These are phyloP conservation scores for Diaporthe sp. DNA, from an alignment of 2,329 filamentous ascomycete species.

Conservation along the genomic window DNA sequence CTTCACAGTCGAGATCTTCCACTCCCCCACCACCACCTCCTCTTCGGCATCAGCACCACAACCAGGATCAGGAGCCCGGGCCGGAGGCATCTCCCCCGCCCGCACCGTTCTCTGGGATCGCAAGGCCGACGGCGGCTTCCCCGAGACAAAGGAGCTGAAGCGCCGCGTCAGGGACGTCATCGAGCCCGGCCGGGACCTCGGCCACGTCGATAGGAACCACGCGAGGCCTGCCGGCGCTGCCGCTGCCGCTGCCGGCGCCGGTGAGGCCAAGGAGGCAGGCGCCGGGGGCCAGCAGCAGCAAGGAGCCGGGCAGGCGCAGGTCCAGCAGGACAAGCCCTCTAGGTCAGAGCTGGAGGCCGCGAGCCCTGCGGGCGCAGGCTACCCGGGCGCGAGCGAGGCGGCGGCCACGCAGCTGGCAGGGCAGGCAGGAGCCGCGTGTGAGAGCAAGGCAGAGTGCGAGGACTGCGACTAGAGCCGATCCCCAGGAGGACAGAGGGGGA, in stretches of 20 bases:
- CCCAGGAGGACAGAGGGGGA: neutral
- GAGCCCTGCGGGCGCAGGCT: conserved; percentile 36
- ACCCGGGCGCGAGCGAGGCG: conserved; percentile 36
- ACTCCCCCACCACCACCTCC: conserved; percentile 43
- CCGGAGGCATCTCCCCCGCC: conserved; percentile 46
- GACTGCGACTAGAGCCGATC: conserved; percentile 28
- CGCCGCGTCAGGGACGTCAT: conserved; percentile 85
- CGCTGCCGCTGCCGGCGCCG: neutral
- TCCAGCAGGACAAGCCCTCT: conserved; percentile 16
- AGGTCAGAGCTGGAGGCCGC: conserved; percentile 32
- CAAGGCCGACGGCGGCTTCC: conserved; percentile 88
- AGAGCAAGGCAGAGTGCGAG: conserved; percentile 36
- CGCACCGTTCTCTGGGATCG: conserved; percentile 84
- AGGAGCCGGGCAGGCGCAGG: neutral
- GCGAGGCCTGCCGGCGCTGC: neutral
- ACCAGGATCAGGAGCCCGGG: neutral
- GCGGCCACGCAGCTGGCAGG: conserved; percentile 24
- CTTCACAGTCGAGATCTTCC: conserved; percentile 80
- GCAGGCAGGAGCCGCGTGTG: neutral
- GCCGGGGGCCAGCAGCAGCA: neutral
- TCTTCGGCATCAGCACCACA: conserved; percentile 44
- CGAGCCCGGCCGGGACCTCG: conserved; percentile 81
- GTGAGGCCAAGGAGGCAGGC: neutral
- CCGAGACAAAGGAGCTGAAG: conserved; percentile 93
- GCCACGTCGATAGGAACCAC: conserved; percentile 79